A percentile compares a stretch with the other conserved stretches of the same genome.
These are phyloP conservation scores for Clonostachys solani DNA, from an alignment of 2,329 filamentous ascomycete genomes.

Conservation along the genomic window DNA sequence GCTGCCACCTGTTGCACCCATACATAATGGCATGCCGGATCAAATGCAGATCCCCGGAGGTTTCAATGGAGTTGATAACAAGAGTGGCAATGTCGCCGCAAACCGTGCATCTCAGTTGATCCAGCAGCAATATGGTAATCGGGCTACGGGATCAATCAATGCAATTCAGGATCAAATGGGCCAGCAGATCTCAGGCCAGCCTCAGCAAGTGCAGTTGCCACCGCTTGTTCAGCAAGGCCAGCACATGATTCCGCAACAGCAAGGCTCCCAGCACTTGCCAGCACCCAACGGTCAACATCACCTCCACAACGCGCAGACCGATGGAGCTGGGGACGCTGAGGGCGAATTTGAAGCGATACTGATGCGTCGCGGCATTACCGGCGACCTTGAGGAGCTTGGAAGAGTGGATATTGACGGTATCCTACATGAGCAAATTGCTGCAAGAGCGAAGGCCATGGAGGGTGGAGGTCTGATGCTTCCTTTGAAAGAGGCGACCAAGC, in stretches of 20 bases:
- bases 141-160: conserved; percentile 63
- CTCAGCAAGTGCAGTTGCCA: conserved; percentile 7
- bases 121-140: conserved; percentile 54
- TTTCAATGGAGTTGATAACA: conserved; percentile 24
- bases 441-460: conserved; percentile 64
- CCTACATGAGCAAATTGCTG: conserved; percentile 64
- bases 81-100: conserved; percentile 35
- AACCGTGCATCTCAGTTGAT: conserved; percentile 53
- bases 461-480: conserved; percentile 74
- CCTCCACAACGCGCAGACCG: conserved; percentile 55
- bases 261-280: conserved; percentile 23
- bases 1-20: conserved; percentile 18
- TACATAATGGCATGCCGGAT: conserved; percentile 7
- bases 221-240: conserved; percentile 6
- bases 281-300: conserved; percentile 11
- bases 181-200: conserved; percentile 17
- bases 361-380: conserved; percentile 49
- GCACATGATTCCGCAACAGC: conserved; percentile 19
- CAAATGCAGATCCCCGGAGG: conserved; percentile 23
- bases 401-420: conserved; percentile 63
- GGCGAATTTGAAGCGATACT: conserved; percentile 56
- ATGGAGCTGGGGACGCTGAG: conserved; percentile 58
- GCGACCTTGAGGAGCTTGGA: conserved; percentile 50
- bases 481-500: conserved; percentile 47
- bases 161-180: conserved; percentile 28